Conservation (phyloP, 2,329 filamentous ascomycete genomes). For the Fusarium sp. region DNA sequence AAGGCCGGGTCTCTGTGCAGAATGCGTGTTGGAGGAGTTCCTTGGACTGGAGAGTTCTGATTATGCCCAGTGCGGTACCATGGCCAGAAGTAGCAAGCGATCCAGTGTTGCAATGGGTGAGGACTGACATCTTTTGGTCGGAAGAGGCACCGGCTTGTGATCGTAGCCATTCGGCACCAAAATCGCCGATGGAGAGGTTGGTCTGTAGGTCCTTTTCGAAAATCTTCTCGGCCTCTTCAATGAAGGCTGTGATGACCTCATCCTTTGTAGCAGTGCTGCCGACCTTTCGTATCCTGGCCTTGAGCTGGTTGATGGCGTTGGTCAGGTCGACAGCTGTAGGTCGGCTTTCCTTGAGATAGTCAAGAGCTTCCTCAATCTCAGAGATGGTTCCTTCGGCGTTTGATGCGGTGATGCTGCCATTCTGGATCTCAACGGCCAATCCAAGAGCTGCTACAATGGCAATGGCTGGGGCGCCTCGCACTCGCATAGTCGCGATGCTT, state of each 20-base stretch:
- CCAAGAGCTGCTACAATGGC: constrained; percentile 95
- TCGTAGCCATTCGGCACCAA: constrained; percentile 85
- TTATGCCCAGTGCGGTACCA: constrained; percentile 92
- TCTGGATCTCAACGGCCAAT: constrained; percentile 83
- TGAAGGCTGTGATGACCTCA: constrained; percentile 73
- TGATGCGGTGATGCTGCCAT: constrained; percentile 56
- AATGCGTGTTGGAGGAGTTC: constrained; percentile 81
- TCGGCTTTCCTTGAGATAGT: constrained; percentile 87
- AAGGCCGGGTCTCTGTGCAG: constrained; percentile 96
- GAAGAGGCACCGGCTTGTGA: constrained; percentile 61
- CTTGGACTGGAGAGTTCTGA: constrained; percentile 78
- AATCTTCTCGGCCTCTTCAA: constrained; percentile 84
- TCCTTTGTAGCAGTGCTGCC: constrained; percentile 55
- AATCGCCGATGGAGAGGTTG: constrained; percentile 83
- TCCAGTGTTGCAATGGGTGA: constrained; percentile 98
- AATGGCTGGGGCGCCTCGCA: constrained; percentile 87
- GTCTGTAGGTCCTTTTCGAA: constrained; percentile 86
- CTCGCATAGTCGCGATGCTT: constrained; percentile 82
- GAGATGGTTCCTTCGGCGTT: constrained; percentile 67
- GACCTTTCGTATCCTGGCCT: constrained; percentile 64
- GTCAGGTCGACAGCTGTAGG: constrained; percentile 95
- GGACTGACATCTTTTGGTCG: constrained; percentile 71
- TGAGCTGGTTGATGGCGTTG: constrained; percentile 86
- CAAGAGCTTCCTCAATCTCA: constrained; percentile 79
- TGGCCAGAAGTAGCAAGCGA: constrained; percentile 98